Evolutionary conservation across 2,329 filamentous ascomycete species (phyloP).

Genomic region (Hymenoscyphus occultus): DNA sequence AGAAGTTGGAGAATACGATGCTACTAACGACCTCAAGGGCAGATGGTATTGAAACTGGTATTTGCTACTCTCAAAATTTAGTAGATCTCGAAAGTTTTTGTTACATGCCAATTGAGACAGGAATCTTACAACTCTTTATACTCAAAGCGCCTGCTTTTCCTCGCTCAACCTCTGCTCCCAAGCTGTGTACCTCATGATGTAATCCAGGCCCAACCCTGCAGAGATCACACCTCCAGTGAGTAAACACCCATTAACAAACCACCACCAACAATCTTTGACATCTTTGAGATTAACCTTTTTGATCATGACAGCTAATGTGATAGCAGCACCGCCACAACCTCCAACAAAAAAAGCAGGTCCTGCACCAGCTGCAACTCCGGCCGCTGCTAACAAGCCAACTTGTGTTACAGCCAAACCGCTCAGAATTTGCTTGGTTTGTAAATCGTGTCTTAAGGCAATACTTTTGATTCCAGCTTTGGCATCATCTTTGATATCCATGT

Average conservation of each 20-base stretch:
- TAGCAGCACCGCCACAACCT: conserved; percentile 62
- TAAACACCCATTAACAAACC: conserved; percentile 70
- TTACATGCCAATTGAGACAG: background rate
- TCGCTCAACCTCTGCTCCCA: background rate
- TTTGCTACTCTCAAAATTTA: background rate
- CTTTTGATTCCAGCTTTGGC: conserved; percentile 84
- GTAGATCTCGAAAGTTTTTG: background rate
- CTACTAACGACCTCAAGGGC: conserved; percentile 9
- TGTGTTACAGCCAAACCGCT: conserved; percentile 67
- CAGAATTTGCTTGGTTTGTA: conserved; percentile 73
- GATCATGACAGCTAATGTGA: conserved; percentile 65
- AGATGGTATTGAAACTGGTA: conserved; percentile 8
- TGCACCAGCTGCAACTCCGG: conserved; percentile 65
- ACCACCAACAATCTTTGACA: conserved; percentile 71
- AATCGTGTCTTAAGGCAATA: conserved; percentile 76
- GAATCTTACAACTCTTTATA: background rate
- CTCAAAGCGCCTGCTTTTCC: background rate
- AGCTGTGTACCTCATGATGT: conserved; percentile 49
- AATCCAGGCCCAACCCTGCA: conserved; percentile 57
- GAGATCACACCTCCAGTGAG: conserved; percentile 63
- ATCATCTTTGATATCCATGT: conserved; percentile 88
- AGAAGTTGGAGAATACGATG: conserved; percentile 19
- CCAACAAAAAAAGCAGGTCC: conserved; percentile 67
- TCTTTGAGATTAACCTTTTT: conserved; percentile 62
- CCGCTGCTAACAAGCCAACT: conserved; percentile 64